Evolutionary conservation across 1,139 yeast genomes (phyloP), one percentile per base, ranked within the genome.

Genomic region (Spathaspora sp.): DNA sequence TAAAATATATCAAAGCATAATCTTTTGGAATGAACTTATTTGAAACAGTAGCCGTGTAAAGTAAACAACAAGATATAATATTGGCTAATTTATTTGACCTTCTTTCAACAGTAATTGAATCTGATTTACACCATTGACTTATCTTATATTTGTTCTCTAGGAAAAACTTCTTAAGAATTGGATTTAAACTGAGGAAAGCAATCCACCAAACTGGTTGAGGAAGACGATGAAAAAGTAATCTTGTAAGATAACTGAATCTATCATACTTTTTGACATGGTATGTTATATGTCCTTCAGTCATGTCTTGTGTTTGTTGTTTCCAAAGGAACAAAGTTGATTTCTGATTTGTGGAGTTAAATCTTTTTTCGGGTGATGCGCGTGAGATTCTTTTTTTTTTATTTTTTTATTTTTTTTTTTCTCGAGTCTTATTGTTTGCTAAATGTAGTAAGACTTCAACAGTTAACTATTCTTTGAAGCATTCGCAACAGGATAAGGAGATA

Each of bases 1-100:
- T 61, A 11, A 72, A 51, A 47, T 67, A 70, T n/a, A 73, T 59
- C 54, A 66, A 62, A 8, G 65, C 53, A 48, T 73, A 74, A 53
- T 74, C 79, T 50, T 70, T 68, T 15, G 78, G 75, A 33, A 74
- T 60, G 9, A 43, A 46, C 10, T 52, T 47, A 46, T 63, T 68
- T 39, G 56, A 57, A n/a, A 58, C 51, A 0, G 67, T 55, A 3
- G 77, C 78, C 23, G 50, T 47, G 46, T 67, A 72, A 38, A 73
- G 57, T 33, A 73, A 52, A 2, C 49, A 47, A 39, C 68, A 59
- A 20, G 67, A 58, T 24, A 65, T 49, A 8, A 60, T 49, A 52
- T 73, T 73, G 39, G 74, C 55, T 7, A 62, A 26, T 42, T 63
- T 61, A 9, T 47, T 46, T 7, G 50, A 18, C 10, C 43, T 18